Evolutionary conservation across 352 stramenopile genomes (phyloP), one percentile per base, ranked within the genome.

Genomic region (Globisporangium cederbergense): DNA sequence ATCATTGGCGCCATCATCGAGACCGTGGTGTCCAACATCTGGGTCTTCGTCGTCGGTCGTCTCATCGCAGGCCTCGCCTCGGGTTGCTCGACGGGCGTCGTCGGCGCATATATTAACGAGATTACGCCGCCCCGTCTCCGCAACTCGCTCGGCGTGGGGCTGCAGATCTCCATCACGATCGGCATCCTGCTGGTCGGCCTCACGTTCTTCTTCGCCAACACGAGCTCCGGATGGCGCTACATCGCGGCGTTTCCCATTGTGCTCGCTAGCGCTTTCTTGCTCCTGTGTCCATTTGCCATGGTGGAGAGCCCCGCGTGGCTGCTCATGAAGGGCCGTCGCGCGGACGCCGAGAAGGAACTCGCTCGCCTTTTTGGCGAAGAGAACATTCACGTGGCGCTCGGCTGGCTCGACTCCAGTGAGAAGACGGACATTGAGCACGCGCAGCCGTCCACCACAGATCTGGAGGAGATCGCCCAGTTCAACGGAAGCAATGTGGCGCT

Each of bases 181-280:
- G 77, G 77, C 34, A 79, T 85, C 50, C 62, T 88, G 20, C 6
- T 78, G 11, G 75, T 83, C 25, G 72, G 60, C 1, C 70, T 74
- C n/a, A 68, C 76, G 10, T 87, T 89, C 67, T 89, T 86, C 67
- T 82, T 84, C 62, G 70, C 72, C 38, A 75, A 82, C 60, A 83
- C 78, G 2, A 71, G 65, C 30, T 62, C 59, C 4, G 78, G 75
- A 11, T 89, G 80, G 79, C 72, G 75, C 2, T 70, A 72, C 58
- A 73, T 78, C 56, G 74, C 69, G 10, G 74, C 30, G 1, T 76
- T 83, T 49, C 75, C 70, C 5, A 70, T 72, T 40, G 63, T 79
- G 18, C 62, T 79, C 6, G 75, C 60, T 1, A 64, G 32, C 0
- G n/a, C 74, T 7, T 77, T 80, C 46, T 36, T 79, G 13, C 14